A percentile compares a stretch with the other conserved stretches of the same genome.
phyloP scores from a whole-genome alignment of 1,139 yeast genomes.

The Suhomyces panamericanus region DNA sequence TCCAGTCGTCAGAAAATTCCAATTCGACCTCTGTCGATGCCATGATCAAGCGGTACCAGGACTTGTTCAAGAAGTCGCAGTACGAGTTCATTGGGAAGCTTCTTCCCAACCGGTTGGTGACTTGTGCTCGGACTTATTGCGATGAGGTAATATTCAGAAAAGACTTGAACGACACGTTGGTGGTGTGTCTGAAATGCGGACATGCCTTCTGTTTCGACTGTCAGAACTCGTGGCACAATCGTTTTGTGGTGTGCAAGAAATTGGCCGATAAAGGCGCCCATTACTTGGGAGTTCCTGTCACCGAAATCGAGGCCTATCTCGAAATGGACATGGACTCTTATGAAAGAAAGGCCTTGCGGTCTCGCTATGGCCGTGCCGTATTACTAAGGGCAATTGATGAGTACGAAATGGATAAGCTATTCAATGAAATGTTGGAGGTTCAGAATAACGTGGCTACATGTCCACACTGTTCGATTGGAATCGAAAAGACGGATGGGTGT shows the following conservation, averaged over 20 bases:
- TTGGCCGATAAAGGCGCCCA: conserved; percentile 20
- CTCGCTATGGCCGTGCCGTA: conserved; percentile 50
- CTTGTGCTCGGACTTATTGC: conserved; percentile 53
- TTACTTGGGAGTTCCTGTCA: conserved; percentile 42
- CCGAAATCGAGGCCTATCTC: conserved; percentile 42
- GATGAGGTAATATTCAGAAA: conserved; percentile 46
- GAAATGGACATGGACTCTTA: conserved; percentile 27
- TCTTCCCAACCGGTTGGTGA: conserved; percentile 51
- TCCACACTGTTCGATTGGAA: conserved; percentile 55
- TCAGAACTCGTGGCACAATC: conserved; percentile 67
- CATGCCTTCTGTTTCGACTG: conserved; percentile 64
- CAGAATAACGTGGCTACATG: conserved; percentile 48
- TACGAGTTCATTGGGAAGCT: conserved; percentile 47
- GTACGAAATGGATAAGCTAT: conserved; percentile 48
- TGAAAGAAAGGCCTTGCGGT: conserved; percentile 39
- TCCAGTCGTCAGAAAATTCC: conserved; percentile 19
- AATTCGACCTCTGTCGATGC: conserved; percentile 18
- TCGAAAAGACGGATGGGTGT: conserved; percentile 67
- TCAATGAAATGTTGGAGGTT: conserved; percentile 45
- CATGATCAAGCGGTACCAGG: conserved; percentile 36
- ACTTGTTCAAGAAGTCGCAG: conserved; percentile 38
- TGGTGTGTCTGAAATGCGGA: conserved; percentile 53
- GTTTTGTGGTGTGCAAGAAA: conserved; percentile 46
- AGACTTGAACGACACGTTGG: conserved; percentile 51
- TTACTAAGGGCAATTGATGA: conserved; percentile 46